These are phyloP conservation scores for Hymenoscyphus linearis DNA, from an alignment of 2,329 filamentous ascomycete species.

Conservation along the genomic window DNA sequence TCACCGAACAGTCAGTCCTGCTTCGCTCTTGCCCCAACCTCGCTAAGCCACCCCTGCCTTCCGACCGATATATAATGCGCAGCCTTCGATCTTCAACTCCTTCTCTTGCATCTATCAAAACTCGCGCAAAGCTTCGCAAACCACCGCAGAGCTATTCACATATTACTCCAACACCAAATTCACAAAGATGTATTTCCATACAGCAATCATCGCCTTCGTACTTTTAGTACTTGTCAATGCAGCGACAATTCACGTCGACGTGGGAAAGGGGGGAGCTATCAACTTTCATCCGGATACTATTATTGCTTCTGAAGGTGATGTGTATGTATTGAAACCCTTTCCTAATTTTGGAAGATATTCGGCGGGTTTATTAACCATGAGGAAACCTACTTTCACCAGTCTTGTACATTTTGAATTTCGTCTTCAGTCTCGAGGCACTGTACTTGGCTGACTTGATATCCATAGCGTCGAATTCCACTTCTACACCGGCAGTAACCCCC, in stretches of 20 bases:
- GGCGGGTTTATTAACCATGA: not conserved
- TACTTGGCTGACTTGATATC: conserved; percentile 27
- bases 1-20: not conserved
- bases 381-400: not conserved
- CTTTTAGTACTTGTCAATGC: conserved; percentile 6
- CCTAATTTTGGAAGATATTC: not conserved
- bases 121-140: not conserved
- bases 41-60: not conserved
- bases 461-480: conserved; percentile 33
- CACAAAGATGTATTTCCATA: not conserved
- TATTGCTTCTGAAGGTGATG: conserved; percentile 39
- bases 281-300: conserved; percentile 45
- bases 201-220: not conserved
- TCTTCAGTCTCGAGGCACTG: not conserved
- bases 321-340: conserved; percentile 6
- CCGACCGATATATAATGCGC: not conserved
- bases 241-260: conserved; percentile 8
- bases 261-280: conserved; percentile 29
- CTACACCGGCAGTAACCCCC: conserved; percentile 46
- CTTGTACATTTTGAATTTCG: conserved; percentile 35
- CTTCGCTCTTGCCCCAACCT: not conserved
- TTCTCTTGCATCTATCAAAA: not conserved
- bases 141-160: not conserved
- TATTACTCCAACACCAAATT: not conserved
- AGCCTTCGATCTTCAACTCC: not conserved